Evolutionary conservation across 768 basidiomycete genomes (phyloP).

Genomic region (Tricholoma flavovirens): DNA sequence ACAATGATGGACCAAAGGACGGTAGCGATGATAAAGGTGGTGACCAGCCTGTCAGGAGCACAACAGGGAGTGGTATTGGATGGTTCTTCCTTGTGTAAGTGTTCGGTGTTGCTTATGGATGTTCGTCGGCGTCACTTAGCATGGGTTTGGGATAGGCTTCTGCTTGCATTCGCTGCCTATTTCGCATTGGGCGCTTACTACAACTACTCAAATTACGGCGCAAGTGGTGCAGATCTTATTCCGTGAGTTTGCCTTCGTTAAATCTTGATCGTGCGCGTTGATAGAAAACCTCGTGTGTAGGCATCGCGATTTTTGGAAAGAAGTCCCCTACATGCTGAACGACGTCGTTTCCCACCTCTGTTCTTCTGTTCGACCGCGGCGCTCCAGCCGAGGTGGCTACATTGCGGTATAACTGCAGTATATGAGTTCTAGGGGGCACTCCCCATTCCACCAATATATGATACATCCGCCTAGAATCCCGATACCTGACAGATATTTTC

Average conservation of each 20-base stretch:
- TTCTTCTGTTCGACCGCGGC: constrained; percentile 63
- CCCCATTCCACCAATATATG: background rate
- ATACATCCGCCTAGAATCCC: background rate
- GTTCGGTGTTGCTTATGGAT: background rate
- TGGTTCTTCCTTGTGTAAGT: constrained; percentile 86
- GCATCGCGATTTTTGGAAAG: constrained; percentile 87
- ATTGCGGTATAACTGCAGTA: constrained; percentile 60
- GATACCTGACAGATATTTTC: constrained; percentile 2
- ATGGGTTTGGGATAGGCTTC: constrained; percentile 33
- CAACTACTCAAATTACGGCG: constrained; percentile 85
- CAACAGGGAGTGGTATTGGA: constrained; percentile 69
- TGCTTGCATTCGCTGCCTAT: constrained; percentile 65
- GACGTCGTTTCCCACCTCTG: constrained; percentile 78
- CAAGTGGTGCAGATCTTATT: constrained; percentile 75
- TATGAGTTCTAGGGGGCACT: background rate
- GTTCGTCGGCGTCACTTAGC: background rate
- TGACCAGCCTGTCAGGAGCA: constrained; percentile 24
- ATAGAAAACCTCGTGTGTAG: constrained; percentile 31
- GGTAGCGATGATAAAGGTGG: constrained; percentile 18
- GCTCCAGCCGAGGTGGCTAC: constrained; percentile 61
- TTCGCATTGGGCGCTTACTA: constrained; percentile 79
- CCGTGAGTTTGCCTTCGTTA: constrained; percentile 50
- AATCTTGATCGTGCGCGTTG: background rate
- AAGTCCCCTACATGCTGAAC: constrained; percentile 79
- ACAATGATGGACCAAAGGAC: constrained; percentile 38